Evolutionary conservation across 2,329 filamentous ascomycete genomes (phyloP).

Genomic region (Ascocoryne sarcoides): DNA sequence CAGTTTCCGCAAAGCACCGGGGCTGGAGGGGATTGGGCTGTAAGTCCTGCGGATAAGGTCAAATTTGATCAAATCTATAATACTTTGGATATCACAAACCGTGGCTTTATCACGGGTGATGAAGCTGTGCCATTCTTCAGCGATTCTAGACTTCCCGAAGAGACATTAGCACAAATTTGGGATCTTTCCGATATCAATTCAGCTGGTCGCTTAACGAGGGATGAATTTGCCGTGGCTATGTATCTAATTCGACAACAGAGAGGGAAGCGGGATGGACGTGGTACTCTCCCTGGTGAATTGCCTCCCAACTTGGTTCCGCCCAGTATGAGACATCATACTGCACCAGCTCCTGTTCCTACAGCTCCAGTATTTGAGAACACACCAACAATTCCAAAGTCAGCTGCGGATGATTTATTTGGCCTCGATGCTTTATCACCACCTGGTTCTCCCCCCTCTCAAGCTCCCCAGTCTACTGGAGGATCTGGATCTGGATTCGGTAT

Average conservation of each 20-base stretch:
- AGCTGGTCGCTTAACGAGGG: conserved; percentile 72
- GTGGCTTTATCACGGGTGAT: conserved; percentile 83
- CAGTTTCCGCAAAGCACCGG: conserved; percentile 21
- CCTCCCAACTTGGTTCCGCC: conserved; percentile 79
- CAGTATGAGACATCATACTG: conserved; percentile 61
- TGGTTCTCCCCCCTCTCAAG: conserved; percentile 41
- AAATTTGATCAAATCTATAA: conserved; percentile 83
- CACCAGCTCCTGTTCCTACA: conserved; percentile 36
- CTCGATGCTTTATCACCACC: conserved; percentile 60
- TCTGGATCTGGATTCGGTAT: conserved; percentile 44
- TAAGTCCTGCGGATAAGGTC: conserved; percentile 74
- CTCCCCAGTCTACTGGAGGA: conserved; percentile 64
- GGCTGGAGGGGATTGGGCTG: conserved; percentile 64
- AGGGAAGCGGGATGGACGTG: conserved; percentile 53
- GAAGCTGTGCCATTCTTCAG: conserved; percentile 92
- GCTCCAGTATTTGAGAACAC: conserved; percentile 36
- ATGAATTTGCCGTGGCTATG: conserved; percentile 97
- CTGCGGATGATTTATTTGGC: conserved; percentile 88
- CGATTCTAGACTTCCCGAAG: conserved; percentile 82
- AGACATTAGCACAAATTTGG: conserved; percentile 89
- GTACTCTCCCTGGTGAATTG: conserved; percentile 63
- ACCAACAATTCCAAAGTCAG: conserved; percentile 57
- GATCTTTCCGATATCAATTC: conserved; percentile 92
- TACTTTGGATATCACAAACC: conserved; percentile 70
- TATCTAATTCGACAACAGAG: conserved; percentile 89